Evolutionary conservation across 139 green algal species (phyloP), one percentile per base, ranked within the genome.

Genomic region (Chlamydomonas sphaeroides): DNA sequence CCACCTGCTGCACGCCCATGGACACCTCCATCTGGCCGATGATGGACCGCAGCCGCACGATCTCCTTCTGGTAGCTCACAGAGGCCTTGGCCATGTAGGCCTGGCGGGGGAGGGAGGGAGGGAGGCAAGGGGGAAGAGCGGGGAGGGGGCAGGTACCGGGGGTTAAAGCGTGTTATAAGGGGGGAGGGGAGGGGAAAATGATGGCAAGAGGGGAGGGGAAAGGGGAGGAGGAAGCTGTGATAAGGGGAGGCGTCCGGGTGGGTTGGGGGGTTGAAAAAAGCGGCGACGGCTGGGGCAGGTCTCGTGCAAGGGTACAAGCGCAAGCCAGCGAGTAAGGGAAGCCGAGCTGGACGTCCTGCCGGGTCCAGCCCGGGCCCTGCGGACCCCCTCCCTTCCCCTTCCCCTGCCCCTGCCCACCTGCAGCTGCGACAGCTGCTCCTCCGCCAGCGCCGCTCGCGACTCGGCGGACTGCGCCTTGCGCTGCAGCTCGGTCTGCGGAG

Each of bases 401-500:
- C 39, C n/a, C 56, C 28, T 63, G 1, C 25, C 33, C n/a, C 28
- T 26, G 21, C 53, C 79, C 74, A 86, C 74, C 86, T 94, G 86
- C 63, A 92, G 84, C 63, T 81, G 78, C 56, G 82, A 79, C 73
- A 95, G 88, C 83, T 95, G 92, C 88, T 95, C 92, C 83, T 95
- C 92, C 20, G 90, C 90, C 85, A 93, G 90, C 6, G 90, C 48
- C 8, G 79, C 79, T 0, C 86, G 62, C 0, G 89, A 63, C 86
- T 92, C 87, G 32, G 81, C 74, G 25, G 45, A 49, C 61, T 86
- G 79, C 35, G 82, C 49, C 63, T 86, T 75, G 8, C 74, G 73
- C 79, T 91, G 84, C 32, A 91, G 72, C 33, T 91, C 87, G 18
- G 39, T 30, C 71, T 89, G 71, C 85, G 25, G 39, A 10, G 17